Conservation (phyloP, 129 eudicot genomes). For the Tagetes erecta region DNA sequence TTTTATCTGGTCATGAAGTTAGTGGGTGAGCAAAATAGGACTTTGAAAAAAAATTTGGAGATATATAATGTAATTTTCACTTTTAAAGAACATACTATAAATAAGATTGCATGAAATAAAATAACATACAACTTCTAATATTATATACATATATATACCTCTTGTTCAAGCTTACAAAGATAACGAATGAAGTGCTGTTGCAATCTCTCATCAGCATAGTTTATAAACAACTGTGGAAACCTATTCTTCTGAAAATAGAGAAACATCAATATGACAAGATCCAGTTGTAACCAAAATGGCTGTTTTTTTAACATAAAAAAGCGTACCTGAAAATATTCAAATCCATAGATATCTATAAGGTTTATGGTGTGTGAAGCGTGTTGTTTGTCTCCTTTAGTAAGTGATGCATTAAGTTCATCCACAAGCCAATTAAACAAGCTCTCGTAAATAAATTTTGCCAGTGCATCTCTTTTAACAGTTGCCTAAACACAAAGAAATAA, state of each 20-base stretch:
- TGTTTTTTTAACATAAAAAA: background rate
- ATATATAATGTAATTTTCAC: background rate
- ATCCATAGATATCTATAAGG: constrained; percentile 85
- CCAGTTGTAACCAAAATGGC: background rate
- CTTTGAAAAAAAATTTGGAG: background rate
- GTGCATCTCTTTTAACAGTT: constrained; percentile 77
- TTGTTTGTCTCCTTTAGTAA: constrained; percentile 47
- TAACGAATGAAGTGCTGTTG: constrained; percentile 88
- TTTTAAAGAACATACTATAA: background rate
- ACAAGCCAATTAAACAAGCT: constrained; percentile 92
- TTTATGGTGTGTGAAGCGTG: constrained; percentile 69
- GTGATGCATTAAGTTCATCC: constrained; percentile 66
- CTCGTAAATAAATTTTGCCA: constrained; percentile 79
- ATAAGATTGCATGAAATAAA: background rate
- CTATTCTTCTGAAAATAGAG: constrained; percentile 70
- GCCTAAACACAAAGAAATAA: constrained; percentile 51
- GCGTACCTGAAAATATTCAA: constrained; percentile 86
- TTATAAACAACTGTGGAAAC: constrained; percentile 86
- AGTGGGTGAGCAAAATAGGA: background rate
- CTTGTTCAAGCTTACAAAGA: constrained; percentile 90
- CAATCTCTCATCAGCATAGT: constrained; percentile 95
- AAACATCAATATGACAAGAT: constrained; percentile 16
- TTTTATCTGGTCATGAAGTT: background rate
- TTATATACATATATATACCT: constrained; percentile 39
- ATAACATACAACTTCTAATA: background rate